phyloP scores from a whole-genome alignment of 192 early-diverging fungal genomes.

The Backusella mclennaniae region DNA sequence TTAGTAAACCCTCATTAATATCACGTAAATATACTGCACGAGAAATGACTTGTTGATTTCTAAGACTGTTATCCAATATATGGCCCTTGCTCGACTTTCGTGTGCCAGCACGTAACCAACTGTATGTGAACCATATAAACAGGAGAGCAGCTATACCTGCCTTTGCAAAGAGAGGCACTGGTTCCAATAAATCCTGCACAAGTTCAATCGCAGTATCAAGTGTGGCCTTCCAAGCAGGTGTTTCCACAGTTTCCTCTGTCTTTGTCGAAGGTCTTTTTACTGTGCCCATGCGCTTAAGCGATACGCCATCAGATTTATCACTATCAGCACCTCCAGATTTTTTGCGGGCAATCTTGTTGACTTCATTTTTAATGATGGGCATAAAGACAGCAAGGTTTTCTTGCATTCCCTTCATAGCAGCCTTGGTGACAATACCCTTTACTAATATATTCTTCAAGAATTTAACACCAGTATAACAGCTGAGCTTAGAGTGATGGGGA shows the following conservation, averaged over 20 bases:
- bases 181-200: neutral
- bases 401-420: conserved; percentile 57
- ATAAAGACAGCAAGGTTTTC: conserved; percentile 47
- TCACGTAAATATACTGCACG: conserved; percentile 51
- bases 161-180: conserved; percentile 53
- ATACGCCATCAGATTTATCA: neutral
- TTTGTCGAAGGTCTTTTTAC: neutral
- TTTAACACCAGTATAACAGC: conserved; percentile 58
- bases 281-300: neutral
- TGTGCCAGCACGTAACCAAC: neutral
- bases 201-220: neutral
- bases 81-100: neutral
- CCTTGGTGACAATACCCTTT: conserved; percentile 62
- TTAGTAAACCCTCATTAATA: conserved; percentile 43
- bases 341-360: conserved; percentile 10
- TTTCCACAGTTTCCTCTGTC: neutral
- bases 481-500: conserved; percentile 53
- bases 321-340: neutral
- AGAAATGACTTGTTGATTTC: conserved; percentile 23
- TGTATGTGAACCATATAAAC: conserved; percentile 8
- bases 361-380: conserved; percentile 48
- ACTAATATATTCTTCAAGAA: conserved; percentile 71
- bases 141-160: conserved; percentile 1
- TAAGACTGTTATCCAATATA: neutral
- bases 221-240: neutral